Evolutionary conservation across 2,329 filamentous ascomycete genomes (phyloP).

Genomic region (Tolypocladium capitatum): DNA sequence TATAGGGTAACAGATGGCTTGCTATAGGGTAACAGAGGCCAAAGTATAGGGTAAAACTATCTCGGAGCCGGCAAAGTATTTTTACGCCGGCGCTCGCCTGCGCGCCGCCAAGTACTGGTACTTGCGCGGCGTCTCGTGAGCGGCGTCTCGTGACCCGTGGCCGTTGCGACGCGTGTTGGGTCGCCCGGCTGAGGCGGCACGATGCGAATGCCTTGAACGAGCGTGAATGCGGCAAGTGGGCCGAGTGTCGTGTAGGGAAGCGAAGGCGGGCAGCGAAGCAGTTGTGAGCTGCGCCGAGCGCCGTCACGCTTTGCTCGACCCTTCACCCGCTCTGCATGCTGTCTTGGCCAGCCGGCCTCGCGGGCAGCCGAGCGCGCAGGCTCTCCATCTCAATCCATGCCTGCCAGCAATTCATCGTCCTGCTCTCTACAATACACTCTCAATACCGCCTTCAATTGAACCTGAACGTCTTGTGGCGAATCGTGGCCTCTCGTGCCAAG

Average conservation of each 20-base stretch:
- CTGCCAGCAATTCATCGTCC: neutral
- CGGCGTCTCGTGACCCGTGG: too few relatives aligned
- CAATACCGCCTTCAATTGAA: neutral
- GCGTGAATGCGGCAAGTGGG: too few relatives aligned
- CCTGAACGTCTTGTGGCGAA: neutral
- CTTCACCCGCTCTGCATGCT: too few relatives aligned
- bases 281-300: too few relatives aligned
- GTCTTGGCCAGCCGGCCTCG: too few relatives aligned
- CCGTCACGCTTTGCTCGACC: too few relatives aligned
- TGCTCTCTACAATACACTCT: neutral
- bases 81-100: neutral
- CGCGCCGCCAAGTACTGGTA: neutral
- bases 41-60: slow-evolving; percentile 8
- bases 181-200: too few relatives aligned
- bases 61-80: neutral
- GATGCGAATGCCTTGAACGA: too few relatives aligned
- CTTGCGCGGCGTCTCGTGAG: neutral
- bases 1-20: slow-evolving; percentile 14
- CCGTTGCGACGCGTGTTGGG: too few relatives aligned
- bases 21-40: slow-evolving; percentile 7
- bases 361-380: neutral
- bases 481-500: neutral
- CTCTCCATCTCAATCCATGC: too few relatives aligned
- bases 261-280: too few relatives aligned
- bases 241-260: too few relatives aligned